A percentile compares a stretch with the other conserved stretches of the same genome.
Conservation (phyloP, 2,329 filamentous ascomycete genomes). For the Chaetomiaceae sp. region DNA sequence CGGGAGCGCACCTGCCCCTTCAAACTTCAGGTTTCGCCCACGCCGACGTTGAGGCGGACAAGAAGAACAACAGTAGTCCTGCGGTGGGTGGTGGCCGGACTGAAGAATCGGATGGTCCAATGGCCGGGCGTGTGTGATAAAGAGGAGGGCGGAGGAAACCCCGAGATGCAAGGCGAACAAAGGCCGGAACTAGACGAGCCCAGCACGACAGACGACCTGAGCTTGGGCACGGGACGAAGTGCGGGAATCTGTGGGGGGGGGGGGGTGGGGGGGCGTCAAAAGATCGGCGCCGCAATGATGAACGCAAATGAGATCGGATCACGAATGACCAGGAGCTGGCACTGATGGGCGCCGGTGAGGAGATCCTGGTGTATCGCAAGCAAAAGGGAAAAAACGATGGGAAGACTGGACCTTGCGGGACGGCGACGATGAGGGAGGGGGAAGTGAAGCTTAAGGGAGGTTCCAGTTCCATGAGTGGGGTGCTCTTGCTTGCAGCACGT, state of each 20-base stretch:
- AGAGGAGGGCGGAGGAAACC: constrained; percentile 12
- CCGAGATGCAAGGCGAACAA: constrained; percentile 14
- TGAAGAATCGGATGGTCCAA: background rate
- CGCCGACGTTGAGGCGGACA: background rate
- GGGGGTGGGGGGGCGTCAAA: background rate
- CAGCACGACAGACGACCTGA: too few relatives aligned
- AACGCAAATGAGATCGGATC: too few relatives aligned
- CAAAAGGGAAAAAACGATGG: constrained; percentile 1
- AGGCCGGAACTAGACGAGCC: constrained; percentile 16
- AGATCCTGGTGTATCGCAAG: constrained; percentile 10
- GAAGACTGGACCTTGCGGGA: constrained; percentile 2
- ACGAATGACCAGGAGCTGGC: background rate
- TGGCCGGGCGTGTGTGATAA: constrained; percentile 15
- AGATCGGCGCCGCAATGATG: background rate
- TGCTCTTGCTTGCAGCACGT: constrained; percentile 19
- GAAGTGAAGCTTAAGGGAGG: constrained; percentile 23
- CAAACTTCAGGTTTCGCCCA: background rate
- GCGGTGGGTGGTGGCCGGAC: background rate
- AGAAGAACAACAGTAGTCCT: too few relatives aligned
- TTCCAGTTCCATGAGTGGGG: constrained; percentile 23
- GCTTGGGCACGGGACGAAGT: constrained; percentile 9
- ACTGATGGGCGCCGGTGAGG: background rate
- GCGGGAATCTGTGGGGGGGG: background rate
- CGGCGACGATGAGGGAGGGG: constrained; percentile 13
- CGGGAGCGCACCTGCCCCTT: background rate